A percentile compares a stretch with the other conserved stretches of the same genome.
These are phyloP conservation scores for Phallus indusiatus DNA, from an alignment of 768 basidiomycete species.

Conservation along the genomic window DNA sequence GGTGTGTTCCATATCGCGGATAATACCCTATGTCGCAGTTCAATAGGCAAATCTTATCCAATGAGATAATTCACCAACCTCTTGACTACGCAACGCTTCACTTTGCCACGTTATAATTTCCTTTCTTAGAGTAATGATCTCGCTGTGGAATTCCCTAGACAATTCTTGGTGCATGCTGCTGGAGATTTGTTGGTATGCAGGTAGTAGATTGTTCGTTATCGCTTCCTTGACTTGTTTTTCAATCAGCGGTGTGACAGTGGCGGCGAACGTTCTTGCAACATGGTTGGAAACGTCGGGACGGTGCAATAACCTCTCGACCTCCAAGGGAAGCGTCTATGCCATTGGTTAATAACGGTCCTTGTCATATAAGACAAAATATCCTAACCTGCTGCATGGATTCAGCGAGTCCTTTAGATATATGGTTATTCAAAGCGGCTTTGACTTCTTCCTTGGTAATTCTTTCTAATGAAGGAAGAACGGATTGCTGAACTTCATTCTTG, in stretches of 20 bases:
- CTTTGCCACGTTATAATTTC: slow-evolving; percentile 77
- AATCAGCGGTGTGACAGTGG: slow-evolving; percentile 63
- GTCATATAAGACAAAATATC: slow-evolving; percentile 2
- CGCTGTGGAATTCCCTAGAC: slow-evolving; percentile 60
- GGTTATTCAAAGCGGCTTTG: slow-evolving; percentile 65
- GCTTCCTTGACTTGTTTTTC: slow-evolving; percentile 78
- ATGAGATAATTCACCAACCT: slow-evolving; percentile 37
- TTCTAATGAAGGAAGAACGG: slow-evolving; percentile 75
- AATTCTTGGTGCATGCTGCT: slow-evolving; percentile 72
- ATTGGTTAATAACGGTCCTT: background rate
- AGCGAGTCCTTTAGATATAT: slow-evolving; percentile 63
- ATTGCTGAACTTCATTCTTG: slow-evolving; percentile 75
- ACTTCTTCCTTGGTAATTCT: slow-evolving; percentile 77
- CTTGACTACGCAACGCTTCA: slow-evolving; percentile 67
- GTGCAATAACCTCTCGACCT: slow-evolving; percentile 70
- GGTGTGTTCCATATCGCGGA: slow-evolving; percentile 73
- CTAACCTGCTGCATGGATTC: slow-evolving; percentile 67
- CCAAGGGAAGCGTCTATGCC: slow-evolving; percentile 57
- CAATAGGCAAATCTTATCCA: slow-evolving; percentile 10
- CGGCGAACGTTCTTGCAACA: slow-evolving; percentile 64
- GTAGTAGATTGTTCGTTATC: slow-evolving; percentile 63
- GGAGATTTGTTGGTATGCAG: slow-evolving; percentile 68
- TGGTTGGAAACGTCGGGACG: slow-evolving; percentile 71
- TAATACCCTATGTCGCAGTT: slow-evolving; percentile 40
- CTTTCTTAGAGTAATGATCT: slow-evolving; percentile 68